Evolutionary conservation across 345 rosid genomes (phyloP).

Genomic region (Euphorbia lathyris): DNA sequence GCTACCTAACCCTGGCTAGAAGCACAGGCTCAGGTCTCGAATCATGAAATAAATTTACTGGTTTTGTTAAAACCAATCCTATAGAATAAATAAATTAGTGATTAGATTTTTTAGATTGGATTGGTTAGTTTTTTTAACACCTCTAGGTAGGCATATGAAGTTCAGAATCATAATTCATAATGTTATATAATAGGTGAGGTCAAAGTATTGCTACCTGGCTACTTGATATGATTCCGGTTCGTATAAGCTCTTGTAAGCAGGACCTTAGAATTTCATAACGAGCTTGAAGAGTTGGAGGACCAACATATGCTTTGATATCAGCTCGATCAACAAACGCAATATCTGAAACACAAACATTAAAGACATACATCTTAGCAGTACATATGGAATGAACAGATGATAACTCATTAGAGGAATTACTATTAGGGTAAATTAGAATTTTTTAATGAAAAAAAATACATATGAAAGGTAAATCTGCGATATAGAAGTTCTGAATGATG

Average conservation of each 20-base stretch:
- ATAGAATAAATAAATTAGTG: too few relatives aligned
- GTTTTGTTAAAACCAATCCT: too few relatives aligned
- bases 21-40: too few relatives aligned
- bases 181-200: neutral
- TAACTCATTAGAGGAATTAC: neutral
- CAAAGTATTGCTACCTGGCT: constrained; percentile 45
- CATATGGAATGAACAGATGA: neutral
- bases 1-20: too few relatives aligned
- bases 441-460: neutral
- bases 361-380: neutral
- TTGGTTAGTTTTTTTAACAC: too few relatives aligned
- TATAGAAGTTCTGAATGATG: neutral
- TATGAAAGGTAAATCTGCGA: neutral
- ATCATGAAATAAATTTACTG: too few relatives aligned
- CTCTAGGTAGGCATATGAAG: constrained; percentile 1
- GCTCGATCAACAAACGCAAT: constrained; percentile 96
- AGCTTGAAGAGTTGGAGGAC: constrained; percentile 93
- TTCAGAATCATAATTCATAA: constrained; percentile 10
- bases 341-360: constrained; percentile 48
- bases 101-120: too few relatives aligned
- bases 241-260: constrained; percentile 72
- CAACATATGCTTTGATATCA: constrained; percentile 95
- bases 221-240: constrained; percentile 63
- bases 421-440: neutral
- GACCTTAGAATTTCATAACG: constrained; percentile 88